Evolutionary conservation across 2,329 filamentous ascomycete genomes (phyloP), one percentile per base, ranked within the genome.

Genomic region (Fusarium sacchari): DNA sequence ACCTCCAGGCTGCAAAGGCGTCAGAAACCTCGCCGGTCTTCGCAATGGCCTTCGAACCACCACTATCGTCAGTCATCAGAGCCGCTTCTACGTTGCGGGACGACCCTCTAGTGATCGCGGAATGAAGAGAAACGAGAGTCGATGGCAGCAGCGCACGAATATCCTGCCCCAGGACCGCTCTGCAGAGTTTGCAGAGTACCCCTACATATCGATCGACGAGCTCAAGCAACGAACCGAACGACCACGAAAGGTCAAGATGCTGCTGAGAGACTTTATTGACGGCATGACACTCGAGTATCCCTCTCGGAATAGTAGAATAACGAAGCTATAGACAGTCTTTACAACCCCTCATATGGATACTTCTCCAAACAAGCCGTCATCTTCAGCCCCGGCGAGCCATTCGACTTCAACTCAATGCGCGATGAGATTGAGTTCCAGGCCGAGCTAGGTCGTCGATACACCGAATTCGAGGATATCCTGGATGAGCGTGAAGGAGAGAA

Each of bases 281-380:
- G 95, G 93, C 95, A 78, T 67, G 77, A 82, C 81, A 15, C 34
- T 47, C 64, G 46, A 43, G 18, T 37, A 9, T 36, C 11, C n/a
- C n/a, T 20, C 17, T 39, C 40, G 28, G 20, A 53, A 71, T 70
- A 17, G 76, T 77, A 53, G 69, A 73, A 64, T 83, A 56, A 39
- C 22, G 18, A 17, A 26, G 26, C 24, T 50, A 28, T 14, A 97
- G 95, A 98, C 84, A 96, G 94, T 80, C 85, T 98, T 20, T 98
- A 98, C 81, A 98, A 98, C 80, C 95, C 95, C 0, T 88, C 94
- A 76, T 98, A 98, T 80, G 95, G 96, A 76, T 98, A 98, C 85
- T 98, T 98, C 83, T 95, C 95, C 60, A 97, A 97, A 79, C 94
- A 97, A 81, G 96, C 94, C 78, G 95, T 97, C 80, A 98, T 99